A percentile compares a stretch with the other conserved stretches of the same genome.
Evolutionary conservation across 192 early-diverging fungal genomes (phyloP).

Genomic region (Jimgerdemannia lactiflua): DNA sequence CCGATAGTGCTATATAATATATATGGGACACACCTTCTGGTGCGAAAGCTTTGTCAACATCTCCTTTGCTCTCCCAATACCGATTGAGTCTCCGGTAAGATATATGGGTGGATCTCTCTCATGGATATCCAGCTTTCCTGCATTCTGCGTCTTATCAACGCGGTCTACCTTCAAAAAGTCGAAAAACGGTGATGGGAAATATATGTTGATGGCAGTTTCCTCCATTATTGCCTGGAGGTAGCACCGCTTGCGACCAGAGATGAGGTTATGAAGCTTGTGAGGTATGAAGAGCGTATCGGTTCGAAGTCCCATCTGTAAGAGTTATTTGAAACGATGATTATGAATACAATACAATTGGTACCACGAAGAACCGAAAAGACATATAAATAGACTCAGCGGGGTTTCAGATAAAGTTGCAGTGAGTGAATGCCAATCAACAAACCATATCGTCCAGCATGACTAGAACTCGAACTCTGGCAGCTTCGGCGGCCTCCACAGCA

Average conservation of each 20-base stretch:
- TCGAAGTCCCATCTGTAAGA: conserved; percentile 38
- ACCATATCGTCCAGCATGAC: conserved; percentile 11
- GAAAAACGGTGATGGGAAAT: conserved; percentile 64
- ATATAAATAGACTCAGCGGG: no score
- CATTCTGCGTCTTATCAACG: conserved; percentile 4
- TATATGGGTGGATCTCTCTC: conserved; percentile 49
- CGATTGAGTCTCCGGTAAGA: conserved; percentile 57
- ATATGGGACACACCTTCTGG: conserved; percentile 32
- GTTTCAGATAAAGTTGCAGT: no score
- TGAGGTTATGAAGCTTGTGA: conserved; percentile 59
- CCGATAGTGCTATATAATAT: no score
- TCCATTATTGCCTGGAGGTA: conserved; percentile 65
- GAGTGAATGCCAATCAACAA: background rate
- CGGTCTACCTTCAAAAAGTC: conserved; percentile 29
- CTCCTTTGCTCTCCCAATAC: conserved; percentile 53
- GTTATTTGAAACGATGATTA: conserved; percentile 8
- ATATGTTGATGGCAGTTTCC: conserved; percentile 67
- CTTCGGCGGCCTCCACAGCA: background rate
- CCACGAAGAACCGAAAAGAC: background rate
- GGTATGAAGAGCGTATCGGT: conserved; percentile 37
- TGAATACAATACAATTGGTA: background rate
- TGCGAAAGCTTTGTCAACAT: conserved; percentile 39
- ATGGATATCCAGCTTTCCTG: conserved; percentile 24
- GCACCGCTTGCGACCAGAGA: conserved; percentile 65
- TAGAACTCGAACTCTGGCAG: background rate